Evolutionary conservation across 768 basidiomycete genomes (phyloP), one percentile per base, ranked within the genome.

Genomic region (Polyporus arcularius): DNA sequence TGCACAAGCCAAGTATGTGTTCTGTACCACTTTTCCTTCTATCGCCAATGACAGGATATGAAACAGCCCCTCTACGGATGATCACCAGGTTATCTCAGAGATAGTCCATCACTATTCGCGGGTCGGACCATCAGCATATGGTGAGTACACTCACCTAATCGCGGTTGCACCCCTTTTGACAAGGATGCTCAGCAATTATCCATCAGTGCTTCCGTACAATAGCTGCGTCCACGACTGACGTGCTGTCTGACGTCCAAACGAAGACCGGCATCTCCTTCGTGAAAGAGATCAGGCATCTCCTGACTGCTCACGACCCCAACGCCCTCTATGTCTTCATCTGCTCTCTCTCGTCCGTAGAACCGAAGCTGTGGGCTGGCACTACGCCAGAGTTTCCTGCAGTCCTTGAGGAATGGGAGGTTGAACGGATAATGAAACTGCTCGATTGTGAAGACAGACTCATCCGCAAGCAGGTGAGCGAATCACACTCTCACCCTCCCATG

Each of bases 321-420:
- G 82, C 88, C 45, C 73, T 84, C 55, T 88, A 87, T 71, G 67
- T 87, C 6, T 91, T 92, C 66, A 68, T 94, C 11, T 75, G 79
- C 1, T 91, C 89, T 62, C 70, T 94, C 51, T 76, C 80, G 42
- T 83, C 79, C 42, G 62, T 91, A 12, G 80, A 86, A 64, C 80
- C 84, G 6, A 71, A 70, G 18, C 63, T 84, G 21, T 94, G 92
- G 92, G 87, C 89, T 7, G 92, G 90, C 12, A 85, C 81, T 9
- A 74, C 71, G 7, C 71, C 78, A 4, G 78, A 80, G 5, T 71
- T 80, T 18, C 79, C 81, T 39, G 76, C 85, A 1, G 73, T 84
- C 9, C 72, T 93, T 48, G 86, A 90, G n/a, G 83, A 78, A 55
- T 82, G 82, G 80, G 91, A 93, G 54, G 90, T 94, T 41, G 87